Evolutionary conservation across 1,284 basidiomycete species (phyloP).

Genomic region (Ganoderma lucidum): DNA sequence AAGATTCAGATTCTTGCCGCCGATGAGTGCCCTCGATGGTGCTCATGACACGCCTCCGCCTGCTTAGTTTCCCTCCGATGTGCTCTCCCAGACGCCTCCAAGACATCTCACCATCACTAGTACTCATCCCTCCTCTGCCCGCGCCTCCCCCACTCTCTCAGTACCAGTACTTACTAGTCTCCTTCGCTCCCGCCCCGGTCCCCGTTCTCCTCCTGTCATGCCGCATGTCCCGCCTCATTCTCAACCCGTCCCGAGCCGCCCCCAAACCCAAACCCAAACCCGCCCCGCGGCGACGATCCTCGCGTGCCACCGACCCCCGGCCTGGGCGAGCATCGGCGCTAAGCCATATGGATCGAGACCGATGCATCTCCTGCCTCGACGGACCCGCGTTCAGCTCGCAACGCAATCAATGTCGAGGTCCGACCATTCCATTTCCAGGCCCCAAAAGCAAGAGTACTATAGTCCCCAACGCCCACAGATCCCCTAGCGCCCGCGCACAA

Average conservation of each 20-base stretch:
- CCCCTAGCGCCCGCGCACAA: constrained; percentile 1
- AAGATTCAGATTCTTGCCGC: constrained; percentile 25
- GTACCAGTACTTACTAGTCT: too few relatives aligned
- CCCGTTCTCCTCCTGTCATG: constrained; percentile 1
- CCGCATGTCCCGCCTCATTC: constrained; percentile 4
- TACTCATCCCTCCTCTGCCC: background rate
- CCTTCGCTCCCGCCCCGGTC: background rate
- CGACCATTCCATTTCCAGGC: constrained; percentile 7
- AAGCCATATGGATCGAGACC: constrained; percentile 19
- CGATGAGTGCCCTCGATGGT: constrained; percentile 16
- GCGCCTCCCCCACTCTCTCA: background rate
- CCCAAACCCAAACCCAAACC: background rate
- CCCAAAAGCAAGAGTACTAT: background rate
- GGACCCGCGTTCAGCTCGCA: constrained; percentile 20
- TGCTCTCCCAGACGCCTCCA: constrained; percentile 16
- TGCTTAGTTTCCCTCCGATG: constrained; percentile 28
- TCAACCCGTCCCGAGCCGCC: background rate
- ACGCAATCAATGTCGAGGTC: constrained; percentile 22
- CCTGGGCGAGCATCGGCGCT: constrained; percentile 12
- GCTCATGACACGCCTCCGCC: constrained; percentile 12
- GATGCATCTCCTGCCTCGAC: constrained; percentile 30
- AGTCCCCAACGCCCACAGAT: constrained; percentile 15
- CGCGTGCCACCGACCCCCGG: background rate
- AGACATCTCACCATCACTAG: constrained; percentile 7
- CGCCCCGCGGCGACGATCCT: constrained; percentile 6